phyloP scores from a whole-genome alignment of 164 flowering plant genomes.

The Brasenia schreberi region DNA sequence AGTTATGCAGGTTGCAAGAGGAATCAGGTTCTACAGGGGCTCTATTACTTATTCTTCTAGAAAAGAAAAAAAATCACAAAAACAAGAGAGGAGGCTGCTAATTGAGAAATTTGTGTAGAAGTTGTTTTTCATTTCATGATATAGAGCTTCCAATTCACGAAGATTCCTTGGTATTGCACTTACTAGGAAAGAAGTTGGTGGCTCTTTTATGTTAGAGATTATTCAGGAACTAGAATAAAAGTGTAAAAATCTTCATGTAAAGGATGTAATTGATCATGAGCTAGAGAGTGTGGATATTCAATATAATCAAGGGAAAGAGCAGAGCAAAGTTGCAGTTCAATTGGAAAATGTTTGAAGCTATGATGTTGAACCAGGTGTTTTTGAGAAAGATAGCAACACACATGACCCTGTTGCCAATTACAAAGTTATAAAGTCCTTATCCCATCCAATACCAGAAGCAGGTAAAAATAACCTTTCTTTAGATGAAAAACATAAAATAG shows the following conservation, averaged over 20 bases:
- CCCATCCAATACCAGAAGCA: not conserved
- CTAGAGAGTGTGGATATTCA: conserved; percentile 6
- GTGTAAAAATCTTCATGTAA: conserved; percentile 9
- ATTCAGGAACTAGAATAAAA: conserved; percentile 45
- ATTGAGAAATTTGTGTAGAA: not conserved
- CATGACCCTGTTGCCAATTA: not conserved
- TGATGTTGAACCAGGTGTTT: not conserved
- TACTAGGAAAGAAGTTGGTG: conserved; percentile 41
- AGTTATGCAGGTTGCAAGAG: too few relatives aligned
- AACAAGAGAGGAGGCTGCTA: not conserved
- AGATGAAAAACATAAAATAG: too few relatives aligned
- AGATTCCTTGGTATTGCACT: conserved; percentile 33
- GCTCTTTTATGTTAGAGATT: conserved; percentile 28
- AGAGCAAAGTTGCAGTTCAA: conserved; percentile 3
- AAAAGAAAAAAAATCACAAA: not conserved
- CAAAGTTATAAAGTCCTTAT: not conserved
- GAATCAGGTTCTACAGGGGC: too few relatives aligned
- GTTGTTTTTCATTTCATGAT: conserved; percentile 23
- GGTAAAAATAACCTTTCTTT: not conserved
- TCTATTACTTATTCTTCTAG: too few relatives aligned
- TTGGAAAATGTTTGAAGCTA: conserved; percentile 9
- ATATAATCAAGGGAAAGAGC: conserved; percentile 1
- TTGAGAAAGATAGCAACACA: not conserved
- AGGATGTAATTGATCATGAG: not conserved
- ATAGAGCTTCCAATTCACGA: conserved; percentile 38